Base-by-base conservation (phyloP, 2,329 filamentous ascomycete genomes). In the Cadophora sp. region DNA sequence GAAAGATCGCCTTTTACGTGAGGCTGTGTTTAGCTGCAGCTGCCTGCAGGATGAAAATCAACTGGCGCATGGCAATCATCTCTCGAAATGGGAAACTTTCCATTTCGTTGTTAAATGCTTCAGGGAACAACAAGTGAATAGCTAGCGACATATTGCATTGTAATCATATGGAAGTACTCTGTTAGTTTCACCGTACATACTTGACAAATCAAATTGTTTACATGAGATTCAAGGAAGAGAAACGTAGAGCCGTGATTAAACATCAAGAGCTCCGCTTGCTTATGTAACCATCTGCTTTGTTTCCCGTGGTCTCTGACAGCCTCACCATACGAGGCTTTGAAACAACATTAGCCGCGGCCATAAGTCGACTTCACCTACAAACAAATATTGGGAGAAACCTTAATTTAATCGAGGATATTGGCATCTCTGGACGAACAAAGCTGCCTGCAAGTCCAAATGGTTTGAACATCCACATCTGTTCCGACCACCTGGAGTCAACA, bases 401-500 rank as follows among this genome's bases (percentile, higher is more conserved):
- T 27, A 26, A 26, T 50, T 31, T 50, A 29, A 22, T 48, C 14
- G 12, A n/a, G 8, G 14, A 24, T 40, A 26, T 14, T 26, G 31
- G n/a, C 8, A 59, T n/a, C 59, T 24, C 6, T 48, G 26, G n/a
- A 31, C 1, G 40, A 50, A 31, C 31, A 40, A 19, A 59, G 9
- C 55, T 37, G 31, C 22, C 22, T 1, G 7, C 40, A 9, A 34
- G 12, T 26, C 43, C 31, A 51, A 19, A 63, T 63, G 61, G n/a
- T 63, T n/a, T 51, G 46, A 51, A 29, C n/a, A 37, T 50, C 27
- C 59, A 58, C 7, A 19, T 48, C 26, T 34, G 27, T 53, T 24
- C n/a, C 26, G 46, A 43, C 58, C 27, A 53, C 14, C 34, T 53
- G 50, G 50, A 34, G 40, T 66, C 64, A 66, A 61, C 64, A 61